Conservation (phyloP, 2,329 filamentous ascomycete genomes). For the Talaromyces sp. region DNA sequence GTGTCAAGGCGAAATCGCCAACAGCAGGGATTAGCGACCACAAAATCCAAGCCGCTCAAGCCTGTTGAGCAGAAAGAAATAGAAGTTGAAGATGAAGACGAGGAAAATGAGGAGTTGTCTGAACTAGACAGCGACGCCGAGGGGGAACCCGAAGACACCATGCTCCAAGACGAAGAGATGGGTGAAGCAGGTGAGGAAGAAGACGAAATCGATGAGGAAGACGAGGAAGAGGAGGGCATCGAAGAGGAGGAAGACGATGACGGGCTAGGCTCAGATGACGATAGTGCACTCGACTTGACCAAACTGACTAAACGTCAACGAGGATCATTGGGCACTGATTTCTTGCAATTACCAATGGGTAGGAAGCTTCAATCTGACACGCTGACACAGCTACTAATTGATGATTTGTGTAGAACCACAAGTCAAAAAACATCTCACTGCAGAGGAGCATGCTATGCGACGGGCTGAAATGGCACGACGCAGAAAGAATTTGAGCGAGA, state of each 20-base stretch:
- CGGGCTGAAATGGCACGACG: constrained; percentile 70
- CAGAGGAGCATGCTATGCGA: constrained; percentile 70
- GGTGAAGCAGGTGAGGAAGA: constrained; percentile 30
- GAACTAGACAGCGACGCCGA: constrained; percentile 47
- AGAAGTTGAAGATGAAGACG: constrained; percentile 43
- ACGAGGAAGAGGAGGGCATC: constrained; percentile 35
- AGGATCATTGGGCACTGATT: constrained; percentile 54
- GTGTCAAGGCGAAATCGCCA: constrained; percentile 36
- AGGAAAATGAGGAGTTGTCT: constrained; percentile 50
- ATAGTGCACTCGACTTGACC: constrained; percentile 60
- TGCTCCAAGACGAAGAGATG: constrained; percentile 38
- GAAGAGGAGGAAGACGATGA: constrained; percentile 45
- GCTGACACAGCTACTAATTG: not conserved
- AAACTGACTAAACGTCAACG: constrained; percentile 68
- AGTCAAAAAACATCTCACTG: constrained; percentile 69
- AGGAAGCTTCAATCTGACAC: constrained; percentile 17
- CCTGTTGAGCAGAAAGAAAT: constrained; percentile 46
- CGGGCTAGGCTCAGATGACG: constrained; percentile 44
- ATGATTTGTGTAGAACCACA: constrained; percentile 54
- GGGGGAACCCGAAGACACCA: constrained; percentile 48
- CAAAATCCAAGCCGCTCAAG: constrained; percentile 37
- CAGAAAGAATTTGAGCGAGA: constrained; percentile 70
- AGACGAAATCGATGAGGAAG: constrained; percentile 36
- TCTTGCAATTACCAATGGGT: constrained; percentile 57
- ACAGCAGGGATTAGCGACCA: constrained; percentile 35